Percentiles rank a stretch among this genome's conserved stretches.
phyloP scores from a whole-genome alignment of 352 stramenopile genomes.

The Globisporangium heterothallicum region DNA sequence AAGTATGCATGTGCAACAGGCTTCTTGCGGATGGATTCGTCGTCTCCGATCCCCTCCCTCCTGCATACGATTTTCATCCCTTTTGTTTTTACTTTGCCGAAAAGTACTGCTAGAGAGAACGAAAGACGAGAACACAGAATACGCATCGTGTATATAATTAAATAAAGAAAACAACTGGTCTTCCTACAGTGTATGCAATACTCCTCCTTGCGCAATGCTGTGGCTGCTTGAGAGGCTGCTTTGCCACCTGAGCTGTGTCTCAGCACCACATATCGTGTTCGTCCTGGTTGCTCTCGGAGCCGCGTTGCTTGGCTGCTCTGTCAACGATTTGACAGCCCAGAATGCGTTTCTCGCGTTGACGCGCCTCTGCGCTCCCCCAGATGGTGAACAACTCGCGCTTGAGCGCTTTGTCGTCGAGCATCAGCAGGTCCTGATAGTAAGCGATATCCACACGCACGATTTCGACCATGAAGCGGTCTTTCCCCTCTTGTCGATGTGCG shows the following conservation, averaged over 20 bases:
- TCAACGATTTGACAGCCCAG: slow-evolving; percentile 26
- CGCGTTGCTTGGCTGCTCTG: neutral
- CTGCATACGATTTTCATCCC: too few relatives aligned
- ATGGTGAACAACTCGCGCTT: slow-evolving; percentile 31
- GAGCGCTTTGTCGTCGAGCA: slow-evolving; percentile 29
- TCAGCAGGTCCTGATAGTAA: slow-evolving; percentile 33
- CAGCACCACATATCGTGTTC: slow-evolving; percentile 13
- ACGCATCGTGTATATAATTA: slow-evolving; percentile 5
- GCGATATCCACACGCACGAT: slow-evolving; percentile 40
- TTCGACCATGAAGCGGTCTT: slow-evolving; percentile 72
- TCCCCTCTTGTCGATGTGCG: slow-evolving; percentile 37
- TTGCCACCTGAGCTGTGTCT: too few relatives aligned
- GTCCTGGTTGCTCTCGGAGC: slow-evolving; percentile 1
- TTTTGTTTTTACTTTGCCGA: too few relatives aligned
- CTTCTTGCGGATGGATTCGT: too few relatives aligned
- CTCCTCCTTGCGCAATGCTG: too few relatives aligned
- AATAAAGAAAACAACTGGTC: slow-evolving; percentile 6
- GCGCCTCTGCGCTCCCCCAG: slow-evolving; percentile 32
- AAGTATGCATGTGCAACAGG: too few relatives aligned
- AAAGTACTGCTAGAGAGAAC: too few relatives aligned
- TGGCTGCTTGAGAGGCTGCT: neutral
- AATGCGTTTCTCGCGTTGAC: slow-evolving; percentile 27
- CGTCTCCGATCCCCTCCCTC: too few relatives aligned
- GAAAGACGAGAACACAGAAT: too few relatives aligned
- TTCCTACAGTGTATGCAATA: neutral